Evolutionary conservation across 2,329 filamentous ascomycete genomes (phyloP).

Genomic region (Lachnellula occidentalis): DNA sequence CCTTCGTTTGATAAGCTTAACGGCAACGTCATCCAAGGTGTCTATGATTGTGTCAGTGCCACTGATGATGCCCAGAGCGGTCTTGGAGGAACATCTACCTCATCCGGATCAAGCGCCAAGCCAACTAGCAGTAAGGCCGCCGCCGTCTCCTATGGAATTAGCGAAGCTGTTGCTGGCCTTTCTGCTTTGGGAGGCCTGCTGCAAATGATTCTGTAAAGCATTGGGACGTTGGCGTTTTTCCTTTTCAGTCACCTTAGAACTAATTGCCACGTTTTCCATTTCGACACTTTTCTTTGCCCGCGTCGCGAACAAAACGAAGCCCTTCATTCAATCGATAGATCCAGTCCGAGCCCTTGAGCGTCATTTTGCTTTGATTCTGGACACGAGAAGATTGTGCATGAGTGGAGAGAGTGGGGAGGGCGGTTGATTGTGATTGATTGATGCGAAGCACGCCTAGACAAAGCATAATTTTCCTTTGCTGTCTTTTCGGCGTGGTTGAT

Average conservation of each 20-base stretch:
- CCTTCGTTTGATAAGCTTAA: slow-evolving; percentile 24
- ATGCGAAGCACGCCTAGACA: not conserved
- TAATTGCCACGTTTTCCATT: slow-evolving; percentile 31
- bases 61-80: slow-evolving; percentile 21
- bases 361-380: slow-evolving; percentile 13
- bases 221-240: slow-evolving; percentile 31
- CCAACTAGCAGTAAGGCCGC: slow-evolving; percentile 31
- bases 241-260: slow-evolving; percentile 31
- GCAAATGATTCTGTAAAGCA: slow-evolving; percentile 40
- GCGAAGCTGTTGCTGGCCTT: slow-evolving; percentile 35
- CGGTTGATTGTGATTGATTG: not conserved
- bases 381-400: not conserved
- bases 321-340: slow-evolving; percentile 6
- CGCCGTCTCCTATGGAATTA: slow-evolving; percentile 34
- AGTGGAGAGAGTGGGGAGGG: not conserved
- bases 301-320: slow-evolving; percentile 16
- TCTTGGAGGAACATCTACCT: slow-evolving; percentile 29
- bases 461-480: slow-evolving; percentile 7
- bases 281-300: slow-evolving; percentile 20
- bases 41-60: slow-evolving; percentile 37
- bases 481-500: slow-evolving; percentile 9
- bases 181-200: slow-evolving; percentile 40
- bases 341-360: slow-evolving; percentile 20
- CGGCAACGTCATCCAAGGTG: slow-evolving; percentile 41
- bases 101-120: slow-evolving; percentile 27